Base-by-base conservation (phyloP, 768 basidiomycete genomes). In the Mycena vulgaris region DNA sequence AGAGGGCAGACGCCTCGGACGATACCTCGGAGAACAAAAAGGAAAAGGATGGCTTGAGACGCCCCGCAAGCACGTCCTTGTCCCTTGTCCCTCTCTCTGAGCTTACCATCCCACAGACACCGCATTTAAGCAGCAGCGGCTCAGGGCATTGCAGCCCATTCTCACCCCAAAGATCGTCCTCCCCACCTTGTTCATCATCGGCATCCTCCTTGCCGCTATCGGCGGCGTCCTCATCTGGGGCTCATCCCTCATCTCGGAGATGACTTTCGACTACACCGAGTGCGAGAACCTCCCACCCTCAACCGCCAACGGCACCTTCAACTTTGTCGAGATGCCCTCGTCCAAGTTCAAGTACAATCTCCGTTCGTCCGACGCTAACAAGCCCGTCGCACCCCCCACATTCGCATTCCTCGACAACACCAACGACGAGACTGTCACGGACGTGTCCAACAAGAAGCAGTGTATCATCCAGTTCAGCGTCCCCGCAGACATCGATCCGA, bases 141-240 rank as follows among this genome's bases (percentile, higher is more conserved):
- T 99, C 78, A 99, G 98, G 85, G 98, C 98, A 78, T 99, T 98
- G 98, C 98, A 99, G 87, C 98, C 98, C 11, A 99, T 99, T 79
- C 88, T 99, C 53, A 98, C 97, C 6, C 98, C 98, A 6, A 97
- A 97, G 82, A 98, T 96, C 1, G 98, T 99, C 25, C 89, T 99
- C 19, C 98, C 98, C 4, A 97, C 96, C 0, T 89, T 99, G 51
- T 97, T 99, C 82, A 90, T 98, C 77, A 91, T 99, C 75, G 98
- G 95, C 51, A 86, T 99, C 74, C 82, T 99, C 72, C 99, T 99
- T 79, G 97, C 95, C 0, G 97, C 96, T 62, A 97, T 99, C 75
- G 98, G 98, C 27, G 98, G 92, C 66, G 86, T 99, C 56, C 90
- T 99, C 58, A 90, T 98, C 68, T 98, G 97, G 95, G 98, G 96